Conservation (phyloP, 2,329 filamentous ascomycete genomes). For the Coniella vitis region DNA sequence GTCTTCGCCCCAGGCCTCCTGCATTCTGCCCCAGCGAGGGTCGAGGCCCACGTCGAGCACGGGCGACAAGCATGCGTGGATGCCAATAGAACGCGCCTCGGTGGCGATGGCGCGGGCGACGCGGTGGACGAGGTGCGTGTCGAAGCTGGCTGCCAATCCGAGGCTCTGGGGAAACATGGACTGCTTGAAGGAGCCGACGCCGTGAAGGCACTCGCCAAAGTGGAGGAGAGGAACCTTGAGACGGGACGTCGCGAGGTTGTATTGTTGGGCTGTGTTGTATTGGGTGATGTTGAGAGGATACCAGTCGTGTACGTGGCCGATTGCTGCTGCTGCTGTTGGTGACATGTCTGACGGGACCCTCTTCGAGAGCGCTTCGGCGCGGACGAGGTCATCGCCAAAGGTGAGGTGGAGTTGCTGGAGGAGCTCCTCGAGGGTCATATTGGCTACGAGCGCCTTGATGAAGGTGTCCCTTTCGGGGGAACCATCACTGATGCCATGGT, state of each 20-base stretch:
- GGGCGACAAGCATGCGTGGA: slow-evolving; percentile 37
- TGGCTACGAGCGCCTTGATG: slow-evolving; percentile 22
- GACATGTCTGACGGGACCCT: slow-evolving; percentile 30
- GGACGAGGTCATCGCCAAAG: slow-evolving; percentile 35
- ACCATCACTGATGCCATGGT: background rate
- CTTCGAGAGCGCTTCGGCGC: slow-evolving; percentile 33
- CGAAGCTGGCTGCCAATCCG: slow-evolving; percentile 34
- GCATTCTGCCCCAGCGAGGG: slow-evolving; percentile 36
- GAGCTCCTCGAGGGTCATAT: slow-evolving; percentile 28
- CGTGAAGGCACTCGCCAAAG: slow-evolving; percentile 37
- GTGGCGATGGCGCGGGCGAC: slow-evolving; percentile 35
- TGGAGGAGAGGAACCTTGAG: slow-evolving; percentile 36
- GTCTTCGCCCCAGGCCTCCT: slow-evolving; percentile 41
- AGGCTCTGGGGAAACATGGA: slow-evolving; percentile 37
- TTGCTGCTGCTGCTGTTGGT: slow-evolving; percentile 29
- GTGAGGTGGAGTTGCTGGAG: slow-evolving; percentile 37
- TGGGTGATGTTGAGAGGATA: slow-evolving; percentile 35
- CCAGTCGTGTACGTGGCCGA: slow-evolving; percentile 37
- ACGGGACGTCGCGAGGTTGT: slow-evolving; percentile 30
- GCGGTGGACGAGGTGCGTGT: slow-evolving; percentile 33
- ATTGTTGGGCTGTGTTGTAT: slow-evolving; percentile 33
- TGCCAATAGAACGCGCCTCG: slow-evolving; percentile 36
- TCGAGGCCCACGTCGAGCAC: slow-evolving; percentile 38
- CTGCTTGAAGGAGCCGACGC: slow-evolving; percentile 37
- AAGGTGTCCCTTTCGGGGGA: slow-evolving; percentile 20